Conservation (phyloP, 2,329 filamentous ascomycete species). For the Colletotrichum lentis region DNA sequence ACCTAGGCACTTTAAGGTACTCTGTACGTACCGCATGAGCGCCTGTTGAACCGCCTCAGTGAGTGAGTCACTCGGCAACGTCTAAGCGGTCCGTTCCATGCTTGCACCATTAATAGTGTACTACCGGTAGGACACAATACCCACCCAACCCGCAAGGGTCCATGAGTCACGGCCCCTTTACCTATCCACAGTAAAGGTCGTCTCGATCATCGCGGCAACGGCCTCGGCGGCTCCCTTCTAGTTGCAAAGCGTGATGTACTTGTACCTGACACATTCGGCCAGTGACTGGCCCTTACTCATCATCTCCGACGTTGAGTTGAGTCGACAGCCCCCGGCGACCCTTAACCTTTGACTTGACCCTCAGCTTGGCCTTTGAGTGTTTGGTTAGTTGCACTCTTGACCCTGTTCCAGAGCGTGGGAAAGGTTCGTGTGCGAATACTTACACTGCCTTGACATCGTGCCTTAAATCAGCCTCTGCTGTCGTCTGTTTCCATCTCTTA, state of each 20-base stretch:
- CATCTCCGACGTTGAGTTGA: too few relatives aligned
- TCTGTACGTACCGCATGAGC: too few relatives aligned
- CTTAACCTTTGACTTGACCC: too few relatives aligned
- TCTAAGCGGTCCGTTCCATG: too few relatives aligned
- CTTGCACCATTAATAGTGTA: too few relatives aligned
- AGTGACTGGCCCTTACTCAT: not conserved
- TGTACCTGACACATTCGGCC: conserved; percentile 7
- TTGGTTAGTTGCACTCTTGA: not conserved
- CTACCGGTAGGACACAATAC: too few relatives aligned
- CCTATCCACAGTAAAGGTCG: too few relatives aligned
- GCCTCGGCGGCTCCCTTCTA: too few relatives aligned
- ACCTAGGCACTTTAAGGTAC: too few relatives aligned
- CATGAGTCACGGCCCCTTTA: not conserved
- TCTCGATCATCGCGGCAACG: too few relatives aligned
- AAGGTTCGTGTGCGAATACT: not conserved
- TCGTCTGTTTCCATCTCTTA: not conserved
- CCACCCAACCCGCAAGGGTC: not conserved
- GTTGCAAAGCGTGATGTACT: not conserved
- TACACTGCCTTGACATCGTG: not conserved
- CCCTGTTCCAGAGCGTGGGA: not conserved
- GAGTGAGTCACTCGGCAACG: conserved; percentile 2
- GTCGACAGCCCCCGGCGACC: too few relatives aligned
- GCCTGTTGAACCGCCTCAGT: too few relatives aligned
- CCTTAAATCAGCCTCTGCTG: not conserved
- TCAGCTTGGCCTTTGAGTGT: not conserved